These are phyloP conservation scores for Pelargonium myrrhifolium DNA, from an alignment of 441 rosid species.

Conservation along the genomic window DNA sequence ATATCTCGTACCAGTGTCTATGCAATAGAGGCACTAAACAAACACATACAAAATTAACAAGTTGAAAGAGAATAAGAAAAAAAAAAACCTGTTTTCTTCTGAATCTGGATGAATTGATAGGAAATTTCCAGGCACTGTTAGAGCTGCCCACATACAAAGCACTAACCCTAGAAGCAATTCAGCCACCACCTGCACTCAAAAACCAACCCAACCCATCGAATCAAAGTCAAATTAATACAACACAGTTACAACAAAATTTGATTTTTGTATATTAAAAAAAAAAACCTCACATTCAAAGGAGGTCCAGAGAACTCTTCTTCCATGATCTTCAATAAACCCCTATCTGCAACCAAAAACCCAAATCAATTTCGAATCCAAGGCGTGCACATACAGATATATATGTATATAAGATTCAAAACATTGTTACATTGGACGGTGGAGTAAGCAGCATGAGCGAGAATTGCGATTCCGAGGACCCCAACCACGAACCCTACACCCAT, in stretches of 20 bases:
- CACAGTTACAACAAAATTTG: neutral
- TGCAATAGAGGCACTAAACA: neutral
- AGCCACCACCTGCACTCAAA: constrained; percentile 54
- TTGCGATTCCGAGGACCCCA: constrained; percentile 58
- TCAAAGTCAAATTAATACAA: neutral
- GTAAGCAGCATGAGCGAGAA: constrained; percentile 78
- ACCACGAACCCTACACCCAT: constrained; percentile 63
- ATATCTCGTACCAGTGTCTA: no score
- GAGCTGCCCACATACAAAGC: constrained; percentile 83
- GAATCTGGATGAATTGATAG: constrained; percentile 80
- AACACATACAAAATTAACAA: neutral
- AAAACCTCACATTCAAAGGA: constrained; percentile 53
- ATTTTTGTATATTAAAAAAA: neutral
- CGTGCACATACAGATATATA: neutral
- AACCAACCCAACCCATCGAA: constrained; percentile 3
- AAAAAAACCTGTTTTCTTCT: constrained; percentile 77
- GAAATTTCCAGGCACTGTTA: constrained; percentile 81
- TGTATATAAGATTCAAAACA: neutral
- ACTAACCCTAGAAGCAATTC: constrained; percentile 69
- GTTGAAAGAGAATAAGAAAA: neutral
- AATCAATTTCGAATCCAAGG: constrained; percentile 3
- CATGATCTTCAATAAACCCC: constrained; percentile 85
- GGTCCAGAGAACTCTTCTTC: constrained; percentile 92
- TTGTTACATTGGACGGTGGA: constrained; percentile 74
- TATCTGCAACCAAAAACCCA: constrained; percentile 39